Conservation (phyloP, 257 asterid species). For the Leonotis leonurus region DNA sequence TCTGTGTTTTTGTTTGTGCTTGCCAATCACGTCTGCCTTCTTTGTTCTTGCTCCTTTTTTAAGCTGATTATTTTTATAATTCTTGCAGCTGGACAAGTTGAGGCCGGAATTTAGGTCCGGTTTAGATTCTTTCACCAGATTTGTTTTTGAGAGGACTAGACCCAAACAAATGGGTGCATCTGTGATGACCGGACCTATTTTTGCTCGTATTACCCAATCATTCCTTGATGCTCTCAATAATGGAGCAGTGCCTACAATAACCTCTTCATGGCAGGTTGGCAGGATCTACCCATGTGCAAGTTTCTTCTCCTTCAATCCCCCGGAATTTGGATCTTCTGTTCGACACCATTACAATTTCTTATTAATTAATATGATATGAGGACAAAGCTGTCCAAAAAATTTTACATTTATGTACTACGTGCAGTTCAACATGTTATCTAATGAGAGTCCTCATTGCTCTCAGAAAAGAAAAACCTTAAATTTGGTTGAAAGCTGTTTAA, state of each 20-base stretch:
- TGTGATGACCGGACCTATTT: conserved; percentile 92
- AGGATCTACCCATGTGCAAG: conserved; percentile 15
- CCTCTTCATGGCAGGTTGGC: conserved; percentile 97
- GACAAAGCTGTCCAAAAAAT: background rate
- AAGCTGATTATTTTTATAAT: background rate
- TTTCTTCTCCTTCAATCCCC: background rate
- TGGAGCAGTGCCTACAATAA: conserved; percentile 96
- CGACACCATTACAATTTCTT: background rate
- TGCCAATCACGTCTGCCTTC: background rate
- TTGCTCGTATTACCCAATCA: conserved; percentile 89
- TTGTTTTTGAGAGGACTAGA: conserved; percentile 87
- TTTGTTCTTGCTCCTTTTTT: background rate
- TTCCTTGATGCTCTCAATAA: conserved; percentile 90
- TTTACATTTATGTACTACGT: background rate
- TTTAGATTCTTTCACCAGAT: conserved; percentile 80
- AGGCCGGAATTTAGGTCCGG: conserved; percentile 91
- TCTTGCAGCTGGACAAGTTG: conserved; percentile 60
- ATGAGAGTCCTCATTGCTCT: background rate
- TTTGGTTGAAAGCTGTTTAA: background rate
- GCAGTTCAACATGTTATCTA: background rate
- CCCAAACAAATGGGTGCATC: conserved; percentile 93
- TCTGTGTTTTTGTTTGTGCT: background rate
- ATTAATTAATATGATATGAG: background rate
- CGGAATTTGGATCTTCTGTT: background rate
- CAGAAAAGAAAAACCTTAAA: background rate